These are phyloP conservation scores for Rhexocercosporidium sp. DNA, from an alignment of 2,329 filamentous ascomycete species.

Conservation along the genomic window DNA sequence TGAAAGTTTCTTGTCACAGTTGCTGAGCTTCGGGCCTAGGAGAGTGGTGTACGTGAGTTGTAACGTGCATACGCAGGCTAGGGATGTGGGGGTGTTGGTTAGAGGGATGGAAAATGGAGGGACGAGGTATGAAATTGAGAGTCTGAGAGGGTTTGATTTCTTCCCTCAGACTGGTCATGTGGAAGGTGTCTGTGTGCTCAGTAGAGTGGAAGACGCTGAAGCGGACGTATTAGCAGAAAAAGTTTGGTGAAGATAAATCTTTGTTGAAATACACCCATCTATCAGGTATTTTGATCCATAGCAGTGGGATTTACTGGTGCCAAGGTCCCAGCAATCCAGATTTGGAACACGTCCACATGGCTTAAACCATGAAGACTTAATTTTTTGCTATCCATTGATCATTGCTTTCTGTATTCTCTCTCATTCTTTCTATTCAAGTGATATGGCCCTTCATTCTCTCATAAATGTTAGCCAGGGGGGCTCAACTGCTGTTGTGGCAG, in stretches of 20 bases:
- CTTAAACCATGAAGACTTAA: no score
- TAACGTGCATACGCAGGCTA: conserved; percentile 96
- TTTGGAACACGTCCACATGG: no score
- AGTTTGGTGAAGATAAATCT: neutral
- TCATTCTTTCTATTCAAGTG: no score
- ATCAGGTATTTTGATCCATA: no score
- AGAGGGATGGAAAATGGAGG: conserved; percentile 61
- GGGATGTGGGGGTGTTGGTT: conserved; percentile 89
- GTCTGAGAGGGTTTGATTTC: conserved; percentile 91
- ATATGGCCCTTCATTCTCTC: no score
- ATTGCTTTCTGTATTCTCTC: no score
- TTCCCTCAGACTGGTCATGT: conserved; percentile 86
- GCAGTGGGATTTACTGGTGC: no score
- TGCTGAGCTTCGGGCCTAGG: conserved; percentile 77
- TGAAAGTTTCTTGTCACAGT: conserved; percentile 78
- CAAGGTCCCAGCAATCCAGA: no score
- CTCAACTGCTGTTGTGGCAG: no score
- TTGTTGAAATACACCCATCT: no score
- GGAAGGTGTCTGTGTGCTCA: conserved; percentile 70
- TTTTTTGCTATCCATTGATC: no score
- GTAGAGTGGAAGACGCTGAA: conserved; percentile 53
- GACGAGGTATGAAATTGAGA: conserved; percentile 82
- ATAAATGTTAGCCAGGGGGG: no score
- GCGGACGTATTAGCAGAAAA: neutral
- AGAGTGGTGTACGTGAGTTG: conserved; percentile 94